phyloP scores from a whole-genome alignment of 176 grass and related monocot species.

The Puccinellia tenuiflora region DNA sequence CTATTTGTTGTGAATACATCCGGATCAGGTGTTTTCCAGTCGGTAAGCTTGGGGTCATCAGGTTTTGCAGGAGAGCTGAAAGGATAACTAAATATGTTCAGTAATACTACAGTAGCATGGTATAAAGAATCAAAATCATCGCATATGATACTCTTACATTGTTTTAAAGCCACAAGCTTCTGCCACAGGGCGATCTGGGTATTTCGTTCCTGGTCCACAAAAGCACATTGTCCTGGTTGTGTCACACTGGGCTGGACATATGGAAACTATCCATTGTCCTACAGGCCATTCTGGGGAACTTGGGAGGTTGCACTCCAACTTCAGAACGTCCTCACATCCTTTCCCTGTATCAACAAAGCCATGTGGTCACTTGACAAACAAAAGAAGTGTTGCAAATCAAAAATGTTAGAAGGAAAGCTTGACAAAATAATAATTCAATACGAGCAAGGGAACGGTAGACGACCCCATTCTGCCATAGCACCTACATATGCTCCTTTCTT shows the following conservation, averaged over 20 bases:
- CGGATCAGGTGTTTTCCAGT: constrained; percentile 75
- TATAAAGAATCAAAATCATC: background rate
- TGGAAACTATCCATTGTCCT: constrained; percentile 81
- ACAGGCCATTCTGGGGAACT: constrained; percentile 52
- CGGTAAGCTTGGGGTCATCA: constrained; percentile 50
- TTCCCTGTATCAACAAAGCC: constrained; percentile 47
- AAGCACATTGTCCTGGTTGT: constrained; percentile 92
- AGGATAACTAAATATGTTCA: constrained; percentile 27
- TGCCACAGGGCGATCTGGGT: constrained; percentile 80
- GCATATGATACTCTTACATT: constrained; percentile 41
- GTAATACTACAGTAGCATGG: constrained; percentile 11
- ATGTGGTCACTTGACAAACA: constrained; percentile 1
- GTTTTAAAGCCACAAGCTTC: constrained; percentile 90
- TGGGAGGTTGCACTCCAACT: constrained; percentile 72
- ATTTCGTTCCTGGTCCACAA: constrained; percentile 84
- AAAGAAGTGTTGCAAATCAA: background rate
- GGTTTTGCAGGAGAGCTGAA: constrained; percentile 61
- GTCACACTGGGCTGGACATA: constrained; percentile 76
- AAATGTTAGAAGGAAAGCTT: background rate
- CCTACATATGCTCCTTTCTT: background rate
- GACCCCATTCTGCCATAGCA: background rate
- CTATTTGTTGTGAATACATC: constrained; percentile 76
- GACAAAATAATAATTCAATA: constrained; percentile 2
- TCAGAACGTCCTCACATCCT: constrained; percentile 55
- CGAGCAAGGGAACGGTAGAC: background rate